Evolutionary conservation across 257 asterid species (phyloP), one percentile per base, ranked within the genome.

Genomic region (Solanum medicagineum): DNA sequence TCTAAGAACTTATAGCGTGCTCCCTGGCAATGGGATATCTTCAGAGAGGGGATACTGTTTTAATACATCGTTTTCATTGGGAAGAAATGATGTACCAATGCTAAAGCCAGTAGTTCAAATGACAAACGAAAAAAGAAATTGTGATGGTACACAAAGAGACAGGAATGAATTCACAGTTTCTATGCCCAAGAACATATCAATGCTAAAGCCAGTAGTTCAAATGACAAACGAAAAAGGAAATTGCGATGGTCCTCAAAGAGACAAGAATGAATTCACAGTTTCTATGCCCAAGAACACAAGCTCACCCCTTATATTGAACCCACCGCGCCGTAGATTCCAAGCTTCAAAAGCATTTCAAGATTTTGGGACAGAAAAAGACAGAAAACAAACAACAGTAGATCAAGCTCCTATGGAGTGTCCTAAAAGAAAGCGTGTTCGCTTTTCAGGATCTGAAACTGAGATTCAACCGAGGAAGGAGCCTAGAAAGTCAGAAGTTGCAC

Each of bases 391-490:
- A 57, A 82, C 89, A 81, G 68, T 70, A 51, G 87, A 87, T 83
- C 91, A 89, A 84, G 87, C 24, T 86, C 66, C 32, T 65, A 36
- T 70, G 70, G 87, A 87, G 81, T 40, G 83, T 82, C 83, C 83
- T 32, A 79, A 91, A 83, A 84, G 87, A 86, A 94, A 90, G 88
- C 93, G 91, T 81, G 95, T 92, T 74, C 90, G 75, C 65, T 93
- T 94, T 88, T 85, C 85, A 84, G 96, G 89, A 85, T 53, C 32
- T 81, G 88, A 90, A 86, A 80, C 86, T 70, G 81, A 84, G 81
- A 66, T 84, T 87, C 84, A 83, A 75, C 87, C 45, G 62, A 88
- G 81, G 49, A 85, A 75, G 68, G 90, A 63, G 81, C 85, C 71
- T 66, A 89, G 47, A 87, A 89, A 92, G 87, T 88, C 40, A 45